Evolutionary conservation across 2,329 filamentous ascomycete genomes (phyloP).

Genomic region (Fusarium zealandicum): DNA sequence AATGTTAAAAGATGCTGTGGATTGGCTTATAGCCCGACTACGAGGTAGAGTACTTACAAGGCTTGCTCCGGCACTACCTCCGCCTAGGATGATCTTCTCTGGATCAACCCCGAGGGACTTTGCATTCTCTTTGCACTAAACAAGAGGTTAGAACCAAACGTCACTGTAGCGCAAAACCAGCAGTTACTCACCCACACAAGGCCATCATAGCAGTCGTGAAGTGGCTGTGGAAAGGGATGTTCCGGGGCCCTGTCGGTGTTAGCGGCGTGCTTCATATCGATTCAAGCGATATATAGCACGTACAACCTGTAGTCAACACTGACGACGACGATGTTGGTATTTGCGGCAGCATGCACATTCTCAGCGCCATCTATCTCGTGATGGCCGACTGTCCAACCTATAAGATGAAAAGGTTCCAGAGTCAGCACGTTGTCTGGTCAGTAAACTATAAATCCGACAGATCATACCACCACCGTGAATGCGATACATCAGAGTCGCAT

Average conservation of each 20-base stretch:
- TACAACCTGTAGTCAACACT: slow-evolving; percentile 36
- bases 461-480: slow-evolving; percentile 39
- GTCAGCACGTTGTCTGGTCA: neutral
- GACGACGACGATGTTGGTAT: slow-evolving; percentile 30
- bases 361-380: slow-evolving; percentile 38
- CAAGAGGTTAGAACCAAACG: neutral
- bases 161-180: fast-evolving
- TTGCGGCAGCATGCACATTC: slow-evolving; percentile 30
- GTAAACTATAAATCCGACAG: neutral
- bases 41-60: slow-evolving; percentile 2
- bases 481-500: slow-evolving; percentile 34
- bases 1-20: neutral
- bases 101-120: slow-evolving; percentile 23
- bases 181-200: slow-evolving; percentile 28
- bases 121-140: slow-evolving; percentile 34
- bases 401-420: neutral
- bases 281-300: neutral
- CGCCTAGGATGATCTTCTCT: slow-evolving; percentile 30
- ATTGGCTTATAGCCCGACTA: neutral
- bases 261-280: fast-evolving
- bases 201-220: slow-evolving; percentile 36
- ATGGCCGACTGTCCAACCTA: slow-evolving; percentile 34
- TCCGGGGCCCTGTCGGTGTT: slow-evolving; percentile 28
- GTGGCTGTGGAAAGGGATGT: slow-evolving; percentile 29
- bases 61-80: slow-evolving; percentile 34